Evolutionary conservation across 164 flowering plant species (phyloP), one percentile per base, ranked within the genome.

Genomic region (Vitis labrusca): DNA sequence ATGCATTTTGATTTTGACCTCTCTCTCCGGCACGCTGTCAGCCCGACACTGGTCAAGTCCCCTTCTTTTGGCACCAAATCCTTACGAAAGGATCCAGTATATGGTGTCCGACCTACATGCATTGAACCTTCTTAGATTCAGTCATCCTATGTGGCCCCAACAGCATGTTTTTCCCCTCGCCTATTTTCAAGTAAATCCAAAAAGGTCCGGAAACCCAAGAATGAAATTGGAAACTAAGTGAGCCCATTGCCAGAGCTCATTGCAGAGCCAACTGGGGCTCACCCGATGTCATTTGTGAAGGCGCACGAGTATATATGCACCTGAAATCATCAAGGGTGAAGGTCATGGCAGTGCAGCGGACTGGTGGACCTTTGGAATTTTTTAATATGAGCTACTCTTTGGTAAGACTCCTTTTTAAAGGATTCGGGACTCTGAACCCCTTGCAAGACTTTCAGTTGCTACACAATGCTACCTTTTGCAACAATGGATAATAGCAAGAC

Each of bases 1-100:
- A 92, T 91, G 94, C 89, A 89, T 10, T 86, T 92, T 0, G 97
- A 91, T 62, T 91, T 91, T 64, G 94, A 91, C 71, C 91, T 91
- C 57, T 91, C 97, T 63, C 91, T 89, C 23, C 89, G 94, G 1
- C 89, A 93, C 69, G 50, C 88, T 49, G 91, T 90, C 56, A 90
- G 88, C 74, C 97, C 97, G 11, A 89, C 97, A 5, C 83, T 92
- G 6, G 90, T 90, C n/a, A 92, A 82, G 72, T 85, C 90, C 23
- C 65, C 93, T 32, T 64, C 80, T 48, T 47, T 69, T 11, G 89
- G 80, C 11, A 52, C 76, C 0, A 92, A 85, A 4, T 74, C 86
- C 63, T 67, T 81, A 16, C 71, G 80, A 53, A 88, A 80, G 78
- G 85, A 84, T 74, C 69, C 89, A 13, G 85, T 54, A 9, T 89